phyloP scores from a whole-genome alignment of 352 stramenopile genomes.

The Phytophthora rubi region DNA sequence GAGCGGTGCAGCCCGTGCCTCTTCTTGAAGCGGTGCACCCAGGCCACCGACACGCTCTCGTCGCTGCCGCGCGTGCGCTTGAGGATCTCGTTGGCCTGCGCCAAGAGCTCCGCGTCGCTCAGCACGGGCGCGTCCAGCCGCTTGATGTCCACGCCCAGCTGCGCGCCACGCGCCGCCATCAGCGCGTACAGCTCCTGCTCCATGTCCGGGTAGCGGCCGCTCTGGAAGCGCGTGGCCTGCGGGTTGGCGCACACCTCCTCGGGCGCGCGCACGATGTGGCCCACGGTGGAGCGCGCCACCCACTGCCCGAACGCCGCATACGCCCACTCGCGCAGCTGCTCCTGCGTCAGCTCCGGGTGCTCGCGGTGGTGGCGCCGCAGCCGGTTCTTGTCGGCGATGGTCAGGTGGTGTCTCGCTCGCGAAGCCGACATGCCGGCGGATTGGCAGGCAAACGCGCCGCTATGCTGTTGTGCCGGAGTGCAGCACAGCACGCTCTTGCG shows the following conservation, averaged over 20 bases:
- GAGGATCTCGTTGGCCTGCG: slow-evolving; percentile 44
- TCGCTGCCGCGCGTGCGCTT: slow-evolving; percentile 29
- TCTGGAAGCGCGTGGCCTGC: slow-evolving; percentile 41
- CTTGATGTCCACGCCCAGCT: slow-evolving; percentile 13
- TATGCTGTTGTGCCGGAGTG: neutral
- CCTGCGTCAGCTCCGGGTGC: slow-evolving; percentile 39
- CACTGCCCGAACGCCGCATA: slow-evolving; percentile 40
- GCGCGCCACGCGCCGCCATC: slow-evolving; percentile 6
- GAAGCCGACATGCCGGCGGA: neutral
- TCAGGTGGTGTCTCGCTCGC: slow-evolving; percentile 17
- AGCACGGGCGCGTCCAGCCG: slow-evolving; percentile 11
- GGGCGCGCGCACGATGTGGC: slow-evolving; percentile 32
- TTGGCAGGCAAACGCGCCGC: no score
- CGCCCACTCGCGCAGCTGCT: slow-evolving; percentile 43
- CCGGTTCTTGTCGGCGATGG: slow-evolving; percentile 45
- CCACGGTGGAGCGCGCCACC: slow-evolving; percentile 42
- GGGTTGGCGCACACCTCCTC: slow-evolving; percentile 42
- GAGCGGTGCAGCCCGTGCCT: slow-evolving; percentile 39
- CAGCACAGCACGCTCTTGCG: neutral
- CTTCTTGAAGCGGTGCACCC: slow-evolving; percentile 49
- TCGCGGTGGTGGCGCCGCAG: slow-evolving; percentile 31
- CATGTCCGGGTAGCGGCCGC: slow-evolving; percentile 45
- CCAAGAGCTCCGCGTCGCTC: slow-evolving; percentile 36
- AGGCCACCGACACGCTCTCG: slow-evolving; percentile 35
- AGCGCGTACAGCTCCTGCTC: slow-evolving; percentile 29